Evolutionary conservation across 192 early-diverging fungal species (phyloP).

Genomic region (Backusella tarrabulga): DNA sequence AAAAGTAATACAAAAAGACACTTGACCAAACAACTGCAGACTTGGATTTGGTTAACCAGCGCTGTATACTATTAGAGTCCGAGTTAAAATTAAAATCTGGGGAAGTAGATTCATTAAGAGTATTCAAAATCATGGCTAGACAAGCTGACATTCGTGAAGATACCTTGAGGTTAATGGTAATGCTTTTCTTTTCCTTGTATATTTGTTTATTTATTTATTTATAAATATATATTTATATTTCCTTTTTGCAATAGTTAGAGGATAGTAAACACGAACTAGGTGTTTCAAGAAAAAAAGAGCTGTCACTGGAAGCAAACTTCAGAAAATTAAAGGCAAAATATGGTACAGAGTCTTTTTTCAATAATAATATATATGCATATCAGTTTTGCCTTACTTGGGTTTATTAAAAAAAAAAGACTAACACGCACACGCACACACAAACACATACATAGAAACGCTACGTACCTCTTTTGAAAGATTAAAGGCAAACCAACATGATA

Average conservation of each 20-base stretch:
- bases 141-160: conserved; percentile 31
- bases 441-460: conserved; percentile 26
- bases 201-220: neutral
- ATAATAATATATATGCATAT: conserved; percentile 1
- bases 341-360: conserved; percentile 23
- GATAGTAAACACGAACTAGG: conserved; percentile 41
- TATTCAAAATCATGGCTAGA: conserved; percentile 21
- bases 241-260: conserved; percentile 25
- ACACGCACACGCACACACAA: neutral
- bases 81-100: conserved; percentile 13
- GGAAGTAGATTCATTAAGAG: conserved; percentile 26
- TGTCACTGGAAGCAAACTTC: conserved; percentile 29
- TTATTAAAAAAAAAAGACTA: neutral
- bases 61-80: conserved; percentile 1
- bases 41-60: conserved; percentile 16
- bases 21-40: conserved; percentile 14
- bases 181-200: neutral
- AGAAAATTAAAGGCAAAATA: conserved; percentile 38
- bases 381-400: conserved; percentile 1
- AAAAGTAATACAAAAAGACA: conserved; percentile 9
- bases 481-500: conserved; percentile 31
- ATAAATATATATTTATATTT: neutral
- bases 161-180: conserved; percentile 20
- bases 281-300: conserved; percentile 33
- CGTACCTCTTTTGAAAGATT: conserved; percentile 27